phyloP scores from a whole-genome alignment of 179 eudicot genomes.

The Nepenthes alata region DNA sequence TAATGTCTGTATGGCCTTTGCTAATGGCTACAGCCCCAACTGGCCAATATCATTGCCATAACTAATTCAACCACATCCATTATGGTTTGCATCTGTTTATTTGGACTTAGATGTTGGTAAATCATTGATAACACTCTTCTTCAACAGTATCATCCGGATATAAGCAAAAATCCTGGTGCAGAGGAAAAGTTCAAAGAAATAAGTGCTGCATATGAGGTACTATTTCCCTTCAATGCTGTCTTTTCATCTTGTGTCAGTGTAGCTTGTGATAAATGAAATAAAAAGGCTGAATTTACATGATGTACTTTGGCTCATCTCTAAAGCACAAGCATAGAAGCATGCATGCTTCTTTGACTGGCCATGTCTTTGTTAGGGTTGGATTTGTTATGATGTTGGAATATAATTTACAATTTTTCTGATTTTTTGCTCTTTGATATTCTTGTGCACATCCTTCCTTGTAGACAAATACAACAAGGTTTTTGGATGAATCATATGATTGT shows the following conservation, averaged over 20 bases:
- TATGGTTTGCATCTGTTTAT: neutral
- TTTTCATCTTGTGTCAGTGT: neutral
- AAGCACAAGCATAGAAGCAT: too few species aligned
- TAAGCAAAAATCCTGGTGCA: constrained; percentile 59
- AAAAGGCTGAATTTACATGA: neutral
- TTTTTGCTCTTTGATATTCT: too few species aligned
- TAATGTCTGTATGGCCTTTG: too few species aligned
- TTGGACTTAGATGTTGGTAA: neutral
- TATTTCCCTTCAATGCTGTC: neutral
- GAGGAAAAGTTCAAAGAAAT: constrained; percentile 92
- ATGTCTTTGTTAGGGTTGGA: too few species aligned
- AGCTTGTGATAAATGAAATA: neutral
- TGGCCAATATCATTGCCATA: too few species aligned
- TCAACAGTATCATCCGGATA: constrained; percentile 86
- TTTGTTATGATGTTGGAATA: too few species aligned
- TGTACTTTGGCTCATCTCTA: neutral
- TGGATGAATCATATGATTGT: too few species aligned
- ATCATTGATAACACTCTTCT: constrained; percentile 3
- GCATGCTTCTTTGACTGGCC: too few species aligned
- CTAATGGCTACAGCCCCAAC: too few species aligned
- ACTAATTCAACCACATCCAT: neutral
- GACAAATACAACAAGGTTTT: too few species aligned
- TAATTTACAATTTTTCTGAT: too few species aligned
- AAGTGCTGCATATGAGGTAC: constrained; percentile 94
- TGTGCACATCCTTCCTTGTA: too few species aligned